Base-by-base conservation (phyloP, 2,329 filamentous ascomycete genomes). In the Verticillium nonalfalfae region DNA sequence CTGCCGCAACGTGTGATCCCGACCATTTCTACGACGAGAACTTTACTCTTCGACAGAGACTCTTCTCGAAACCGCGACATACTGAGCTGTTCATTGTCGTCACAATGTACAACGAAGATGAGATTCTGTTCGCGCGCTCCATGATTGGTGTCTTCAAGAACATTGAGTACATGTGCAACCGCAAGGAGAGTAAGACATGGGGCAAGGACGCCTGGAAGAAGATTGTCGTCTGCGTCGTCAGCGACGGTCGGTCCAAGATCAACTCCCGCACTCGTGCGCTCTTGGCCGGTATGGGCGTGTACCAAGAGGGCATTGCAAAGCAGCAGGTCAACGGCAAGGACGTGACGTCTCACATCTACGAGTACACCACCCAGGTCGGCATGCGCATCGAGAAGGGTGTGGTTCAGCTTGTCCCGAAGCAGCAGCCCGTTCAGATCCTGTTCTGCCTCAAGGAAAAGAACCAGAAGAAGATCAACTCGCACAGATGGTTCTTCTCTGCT, bases 381-480 rank as follows among this genome's bases (percentile, higher is more conserved):
- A 80, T 98, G 70, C 87, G 91, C 70, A 87, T 98, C 73, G 97
- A 97, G 79, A 96, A 94, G 68, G 90, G 90, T 63, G 85, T 97
- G 52, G 94, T 98, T 9, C 84, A 88, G 57, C 81, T 98, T 58
- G 91, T 95, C 65, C 89, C 89, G 56, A 91, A 93, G 71, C 90
- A 90, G 63, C 93, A 95, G 64, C 94, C 95, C 0, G 91, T 99
- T 2, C 95, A 99, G 78, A 90, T 99, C 80, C 85, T 99, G 4
- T 99, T 99, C 81, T 99, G 95, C 74, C 77, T 99, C 64, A 99
- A 99, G 80, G 95, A 99, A 73, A 98, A 97, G 85, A 99, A 99
- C 73, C 93, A 97, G 79, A 99, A 99, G 82, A 99, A 99, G 83
- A 99, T 99, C 85, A 99, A 99, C 74, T 98, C 95, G 0, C 95